A percentile compares a stretch with the other conserved stretches of the same genome.
These are phyloP conservation scores for Lithohypha guttulata DNA, from an alignment of 2,329 filamentous ascomycete genomes.

Conservation along the genomic window DNA sequence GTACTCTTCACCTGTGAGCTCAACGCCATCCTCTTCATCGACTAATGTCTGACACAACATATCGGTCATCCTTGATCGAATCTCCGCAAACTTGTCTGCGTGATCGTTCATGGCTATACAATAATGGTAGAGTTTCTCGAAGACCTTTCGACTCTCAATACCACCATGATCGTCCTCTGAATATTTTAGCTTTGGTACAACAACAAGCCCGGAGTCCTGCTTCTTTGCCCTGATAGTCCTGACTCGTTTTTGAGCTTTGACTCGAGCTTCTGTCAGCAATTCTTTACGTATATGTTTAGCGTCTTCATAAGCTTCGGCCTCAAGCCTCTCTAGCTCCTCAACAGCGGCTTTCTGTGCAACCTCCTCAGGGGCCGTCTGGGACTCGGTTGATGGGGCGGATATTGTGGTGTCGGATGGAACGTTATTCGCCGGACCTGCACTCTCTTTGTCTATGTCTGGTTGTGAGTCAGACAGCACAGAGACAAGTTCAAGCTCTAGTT, in stretches of 20 bases:
- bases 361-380: slow-evolving; percentile 44
- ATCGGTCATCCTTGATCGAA: slow-evolving; percentile 62
- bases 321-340: slow-evolving; percentile 54
- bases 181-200: slow-evolving; percentile 51
- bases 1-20: slow-evolving; percentile 81
- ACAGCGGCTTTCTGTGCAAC: slow-evolving; percentile 23
- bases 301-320: slow-evolving; percentile 61
- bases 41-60: slow-evolving; percentile 65
- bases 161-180: slow-evolving; percentile 45
- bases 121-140: slow-evolving; percentile 57
- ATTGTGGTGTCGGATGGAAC: neutral
- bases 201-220: slow-evolving; percentile 44
- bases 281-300: slow-evolving; percentile 71
- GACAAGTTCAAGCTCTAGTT: neutral
- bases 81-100: slow-evolving; percentile 58
- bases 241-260: slow-evolving; percentile 56
- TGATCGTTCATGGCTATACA: slow-evolving; percentile 60
- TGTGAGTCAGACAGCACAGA: neutral
- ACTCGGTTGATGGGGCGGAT: slow-evolving; percentile 23
- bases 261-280: slow-evolving; percentile 51
- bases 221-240: slow-evolving; percentile 43
- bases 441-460: neutral
- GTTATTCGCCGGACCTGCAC: neutral
- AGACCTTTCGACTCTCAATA: slow-evolving; percentile 58
- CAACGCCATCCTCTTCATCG: slow-evolving; percentile 65